Evolutionary conservation across 2,329 filamentous ascomycete genomes (phyloP).

Genomic region (Beauveria caledonica): DNA sequence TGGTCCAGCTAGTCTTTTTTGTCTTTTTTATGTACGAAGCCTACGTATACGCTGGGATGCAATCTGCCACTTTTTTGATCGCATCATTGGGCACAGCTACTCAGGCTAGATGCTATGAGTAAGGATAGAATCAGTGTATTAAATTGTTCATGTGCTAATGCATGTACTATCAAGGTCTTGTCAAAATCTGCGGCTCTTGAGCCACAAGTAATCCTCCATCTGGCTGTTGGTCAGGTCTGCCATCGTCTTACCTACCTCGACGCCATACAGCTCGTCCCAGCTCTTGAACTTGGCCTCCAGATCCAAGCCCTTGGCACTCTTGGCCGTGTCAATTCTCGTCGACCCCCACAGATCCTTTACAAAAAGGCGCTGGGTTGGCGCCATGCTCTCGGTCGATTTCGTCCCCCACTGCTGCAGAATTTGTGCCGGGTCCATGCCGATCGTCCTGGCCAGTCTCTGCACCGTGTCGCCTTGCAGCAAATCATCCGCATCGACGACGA

Average conservation of each 20-base stretch:
- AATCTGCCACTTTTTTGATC: neutral
- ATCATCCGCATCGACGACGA: neutral
- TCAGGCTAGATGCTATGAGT: neutral
- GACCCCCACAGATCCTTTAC: neutral
- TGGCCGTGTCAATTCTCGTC: neutral
- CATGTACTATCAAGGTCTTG: neutral
- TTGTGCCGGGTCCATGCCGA: neutral
- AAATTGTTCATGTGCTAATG: neutral
- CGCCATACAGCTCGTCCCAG: neutral
- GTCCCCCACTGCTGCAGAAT: neutral
- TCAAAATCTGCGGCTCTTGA: neutral
- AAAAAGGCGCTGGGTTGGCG: neutral
- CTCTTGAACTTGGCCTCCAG: neutral
- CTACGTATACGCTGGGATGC: neutral
- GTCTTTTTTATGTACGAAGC: neutral
- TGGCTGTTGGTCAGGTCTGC: neutral
- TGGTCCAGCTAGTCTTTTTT: too few species aligned
- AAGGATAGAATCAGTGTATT: neutral
- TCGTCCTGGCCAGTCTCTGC: neutral
- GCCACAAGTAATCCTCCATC: neutral
- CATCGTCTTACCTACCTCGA: neutral
- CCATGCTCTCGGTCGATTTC: neutral
- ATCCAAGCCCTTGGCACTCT: neutral
- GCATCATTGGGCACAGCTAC: neutral
- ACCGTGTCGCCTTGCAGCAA: neutral